Evolutionary conservation across 1,139 yeast species (phyloP), one percentile per base, ranked within the genome.

Genomic region (Pneumocystis sp.): DNA sequence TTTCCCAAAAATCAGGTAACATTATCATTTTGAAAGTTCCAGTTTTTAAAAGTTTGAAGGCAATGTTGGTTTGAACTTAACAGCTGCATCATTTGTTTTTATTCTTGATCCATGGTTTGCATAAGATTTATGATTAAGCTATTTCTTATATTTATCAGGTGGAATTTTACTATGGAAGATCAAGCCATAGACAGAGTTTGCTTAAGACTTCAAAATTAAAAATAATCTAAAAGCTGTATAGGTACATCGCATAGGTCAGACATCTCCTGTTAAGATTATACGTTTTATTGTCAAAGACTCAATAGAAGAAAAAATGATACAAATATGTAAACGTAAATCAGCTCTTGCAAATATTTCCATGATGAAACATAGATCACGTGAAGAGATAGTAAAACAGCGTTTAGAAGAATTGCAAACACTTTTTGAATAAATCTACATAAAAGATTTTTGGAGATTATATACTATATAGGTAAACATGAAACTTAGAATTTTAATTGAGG

Each of bases 161-260:
- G 97, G 97, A 87, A 95, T 35, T 96, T 89, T 61, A 89, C 96
- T 66, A 84, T 89, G 60, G 97, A 93, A 72, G 89, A 89, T 61
- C 97, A 93, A 75, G 97, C 97, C 0, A 89, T 93, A 70, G 97
- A 93, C 75, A 82, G 97, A 72, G 61, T 59, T 39, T 3, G 31
- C 12, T 39, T 25, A n/a, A 17, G 21, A 5, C 29, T 12, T 12
- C 31, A 15, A 21, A 15, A 29, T 59, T 39, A 3, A 21, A 21
- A 50, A 25, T 15, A 25, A 25, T 17, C 25, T 25, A 25, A 21
- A 50, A 12, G 25, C 6, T 59, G 17, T 59, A 39, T 59, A 59
- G 61, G 82, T 93, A 37, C 97, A 93, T 73, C 81, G 97, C 69
- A 87, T 93, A 74, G 97, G 97, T 0, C 97, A 93, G 73, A 78